Evolutionary conservation across 768 basidiomycete genomes (phyloP).

Genomic region (Podaxis sp.): DNA sequence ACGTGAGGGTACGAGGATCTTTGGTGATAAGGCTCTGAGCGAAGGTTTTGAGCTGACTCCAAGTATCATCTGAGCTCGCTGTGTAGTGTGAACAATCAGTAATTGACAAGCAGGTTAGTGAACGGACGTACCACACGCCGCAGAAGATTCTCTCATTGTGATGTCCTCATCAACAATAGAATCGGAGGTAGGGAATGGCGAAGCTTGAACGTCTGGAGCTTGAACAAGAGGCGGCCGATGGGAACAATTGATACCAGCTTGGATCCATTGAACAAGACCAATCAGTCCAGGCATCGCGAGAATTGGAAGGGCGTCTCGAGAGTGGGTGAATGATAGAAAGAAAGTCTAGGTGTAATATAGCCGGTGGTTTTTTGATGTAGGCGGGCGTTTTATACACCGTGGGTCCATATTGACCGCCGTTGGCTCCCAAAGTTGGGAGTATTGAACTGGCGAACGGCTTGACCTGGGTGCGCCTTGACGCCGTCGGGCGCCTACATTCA

Average conservation of each 20-base stretch:
- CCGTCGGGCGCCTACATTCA: too few species aligned
- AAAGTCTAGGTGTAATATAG: not conserved
- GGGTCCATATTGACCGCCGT: not conserved
- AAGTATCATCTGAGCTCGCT: not conserved
- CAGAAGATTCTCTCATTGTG: not conserved
- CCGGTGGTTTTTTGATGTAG: not conserved
- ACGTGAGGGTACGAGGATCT: not conserved
- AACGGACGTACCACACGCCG: not conserved
- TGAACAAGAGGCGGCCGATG: not conserved
- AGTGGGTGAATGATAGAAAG: not conserved
- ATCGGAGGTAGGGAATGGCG: not conserved
- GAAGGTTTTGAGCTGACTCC: not conserved
- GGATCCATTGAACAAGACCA: not conserved
- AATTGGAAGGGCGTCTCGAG: not conserved
- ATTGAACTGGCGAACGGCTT: not conserved
- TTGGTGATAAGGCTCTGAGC: not conserved
- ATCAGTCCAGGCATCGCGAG: not conserved
- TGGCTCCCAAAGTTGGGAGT: not conserved
- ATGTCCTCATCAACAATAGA: not conserved
- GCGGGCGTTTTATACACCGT: not conserved
- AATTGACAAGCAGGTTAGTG: not conserved
- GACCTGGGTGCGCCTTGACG: not conserved
- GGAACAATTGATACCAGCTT: not conserved
- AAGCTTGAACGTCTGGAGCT: not conserved
- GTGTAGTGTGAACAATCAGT: not conserved